Evolutionary conservation across 768 basidiomycete species (phyloP).

Genomic region (Xanthoconium stramineum): DNA sequence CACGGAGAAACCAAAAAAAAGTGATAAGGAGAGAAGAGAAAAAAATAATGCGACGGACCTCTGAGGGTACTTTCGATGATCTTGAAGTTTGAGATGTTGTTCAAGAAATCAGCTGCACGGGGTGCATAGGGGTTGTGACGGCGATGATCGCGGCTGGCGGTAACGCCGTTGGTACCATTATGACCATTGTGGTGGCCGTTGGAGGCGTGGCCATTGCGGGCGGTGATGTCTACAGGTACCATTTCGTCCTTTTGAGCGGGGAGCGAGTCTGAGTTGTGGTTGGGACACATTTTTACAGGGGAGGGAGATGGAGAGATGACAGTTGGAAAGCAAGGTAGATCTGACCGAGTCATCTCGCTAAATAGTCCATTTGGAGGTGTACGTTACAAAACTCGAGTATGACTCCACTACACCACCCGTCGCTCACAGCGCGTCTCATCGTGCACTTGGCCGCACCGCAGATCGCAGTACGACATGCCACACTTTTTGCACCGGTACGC

Average conservation of each 20-base stretch:
- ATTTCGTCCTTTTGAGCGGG: conserved; percentile 52
- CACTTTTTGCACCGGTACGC: conserved; percentile 77
- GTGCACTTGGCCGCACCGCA: conserved; percentile 70
- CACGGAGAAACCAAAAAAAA: background rate
- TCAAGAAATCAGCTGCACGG: conserved; percentile 88
- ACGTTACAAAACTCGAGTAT: no score
- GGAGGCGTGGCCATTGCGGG: conserved; percentile 39
- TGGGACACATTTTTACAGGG: conserved; percentile 44
- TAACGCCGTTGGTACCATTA: conserved; percentile 29
- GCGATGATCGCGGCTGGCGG: conserved; percentile 37
- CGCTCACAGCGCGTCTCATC: conserved; percentile 79
- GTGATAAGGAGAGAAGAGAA: background rate
- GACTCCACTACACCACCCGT: conserved; percentile 51
- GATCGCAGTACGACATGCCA: conserved; percentile 72
- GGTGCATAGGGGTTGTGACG: conserved; percentile 80
- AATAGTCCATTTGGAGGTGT: no score
- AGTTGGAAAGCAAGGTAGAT: background rate
- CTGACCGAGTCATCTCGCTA: conserved; percentile 12
- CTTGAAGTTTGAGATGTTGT: conserved; percentile 89
- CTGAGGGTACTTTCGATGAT: conserved; percentile 97
- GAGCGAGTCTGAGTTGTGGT: conserved; percentile 48
- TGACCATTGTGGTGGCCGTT: conserved; percentile 38
- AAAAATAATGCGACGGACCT: conserved; percentile 51
- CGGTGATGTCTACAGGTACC: conserved; percentile 56
- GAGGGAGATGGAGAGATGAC: background rate